phyloP scores from a whole-genome alignment of 345 rosid genomes.

The Camelina laxa region DNA sequence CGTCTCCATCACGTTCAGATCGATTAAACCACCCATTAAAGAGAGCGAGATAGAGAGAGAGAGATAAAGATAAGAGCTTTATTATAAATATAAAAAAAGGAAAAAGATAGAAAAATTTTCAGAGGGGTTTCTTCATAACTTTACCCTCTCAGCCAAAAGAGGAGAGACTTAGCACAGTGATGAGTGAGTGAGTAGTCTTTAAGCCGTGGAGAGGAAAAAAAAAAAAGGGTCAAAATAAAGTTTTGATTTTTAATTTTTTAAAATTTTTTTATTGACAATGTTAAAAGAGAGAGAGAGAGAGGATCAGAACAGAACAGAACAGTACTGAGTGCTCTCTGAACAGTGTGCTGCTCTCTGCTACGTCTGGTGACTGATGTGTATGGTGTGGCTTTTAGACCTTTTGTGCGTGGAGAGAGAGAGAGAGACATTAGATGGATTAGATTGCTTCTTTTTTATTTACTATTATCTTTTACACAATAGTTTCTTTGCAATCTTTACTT shows the following conservation, averaged over 20 bases:
- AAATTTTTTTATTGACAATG: conserved; percentile 9
- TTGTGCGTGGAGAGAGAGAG: conserved; percentile 48
- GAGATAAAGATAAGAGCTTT: conserved; percentile 23
- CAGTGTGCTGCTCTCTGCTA: conserved; percentile 43
- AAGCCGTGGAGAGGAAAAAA: conserved; percentile 27
- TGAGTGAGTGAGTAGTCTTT: conserved; percentile 35
- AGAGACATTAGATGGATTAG: conserved; percentile 40
- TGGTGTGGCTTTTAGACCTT: conserved; percentile 48
- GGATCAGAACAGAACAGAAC: conserved; percentile 33
- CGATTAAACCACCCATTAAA: conserved; percentile 83
- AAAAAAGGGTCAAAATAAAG: background rate
- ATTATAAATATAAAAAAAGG: background rate
- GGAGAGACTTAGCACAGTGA: conserved; percentile 31
- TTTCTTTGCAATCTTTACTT: conserved; percentile 18
- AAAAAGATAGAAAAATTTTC: background rate
- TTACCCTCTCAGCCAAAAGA: conserved; percentile 35
- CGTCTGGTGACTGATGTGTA: conserved; percentile 51
- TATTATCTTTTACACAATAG: conserved; percentile 27
- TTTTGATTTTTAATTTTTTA: conserved; percentile 20
- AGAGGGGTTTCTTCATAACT: conserved; percentile 42
- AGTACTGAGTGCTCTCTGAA: conserved; percentile 44
- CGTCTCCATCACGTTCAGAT: conserved; percentile 87
- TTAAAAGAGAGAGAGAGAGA: conserved; percentile 32
- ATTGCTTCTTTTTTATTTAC: background rate
- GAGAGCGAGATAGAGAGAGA: conserved; percentile 6